Base-by-base conservation (phyloP, 345 rosid genomes). In the Salix udensis region DNA sequence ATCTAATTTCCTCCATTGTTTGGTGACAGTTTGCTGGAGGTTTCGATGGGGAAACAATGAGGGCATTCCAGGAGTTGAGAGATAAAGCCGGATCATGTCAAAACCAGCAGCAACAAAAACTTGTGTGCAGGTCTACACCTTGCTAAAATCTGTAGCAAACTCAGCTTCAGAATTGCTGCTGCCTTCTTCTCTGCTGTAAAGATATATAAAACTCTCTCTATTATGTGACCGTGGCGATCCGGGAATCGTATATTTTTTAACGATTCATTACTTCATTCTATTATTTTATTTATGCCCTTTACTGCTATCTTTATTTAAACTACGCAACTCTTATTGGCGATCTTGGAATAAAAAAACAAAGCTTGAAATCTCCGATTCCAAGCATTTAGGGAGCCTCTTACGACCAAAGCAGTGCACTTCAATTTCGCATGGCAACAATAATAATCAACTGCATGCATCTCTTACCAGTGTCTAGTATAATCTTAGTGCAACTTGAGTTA, bases 11-110 rank as follows among this genome's bases (percentile, higher is more conserved):
- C n/a, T 62, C 8, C 5, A 34, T 52, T 28, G 16, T 34, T 65
- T 13, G 5, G 73, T 66, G 58, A 30, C 86, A 94, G 99, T 94
- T 96, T 73, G 99, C 98, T 0, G 99, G 99, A 72, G 99, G 99
- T 46, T 96, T 96, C 64, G 97, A 94, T 24, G 95, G 77, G 48
- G 99, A 92, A 79, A 96, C 97, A 4, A 96, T 96, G 99, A 90
- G 84, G 78, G 99, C 97, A 23, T 96, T 96, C 73, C 89, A 92
- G 79, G 98, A 96, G 86, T 81, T 96, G 83, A 90, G 98, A 81
- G 98, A 96, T 74, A 96, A 92, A 82, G 98, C 94, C 1, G 84
- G 92, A 78, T 88, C 88, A 15, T 92, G 86, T 78, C 97, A 91
- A 82, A 90, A 78, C 88, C 97, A 89, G 81, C 87, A 88, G 46